These are phyloP conservation scores for Fusarium xylarioides DNA, from an alignment of 2,329 filamentous ascomycete genomes.

Conservation along the genomic window DNA sequence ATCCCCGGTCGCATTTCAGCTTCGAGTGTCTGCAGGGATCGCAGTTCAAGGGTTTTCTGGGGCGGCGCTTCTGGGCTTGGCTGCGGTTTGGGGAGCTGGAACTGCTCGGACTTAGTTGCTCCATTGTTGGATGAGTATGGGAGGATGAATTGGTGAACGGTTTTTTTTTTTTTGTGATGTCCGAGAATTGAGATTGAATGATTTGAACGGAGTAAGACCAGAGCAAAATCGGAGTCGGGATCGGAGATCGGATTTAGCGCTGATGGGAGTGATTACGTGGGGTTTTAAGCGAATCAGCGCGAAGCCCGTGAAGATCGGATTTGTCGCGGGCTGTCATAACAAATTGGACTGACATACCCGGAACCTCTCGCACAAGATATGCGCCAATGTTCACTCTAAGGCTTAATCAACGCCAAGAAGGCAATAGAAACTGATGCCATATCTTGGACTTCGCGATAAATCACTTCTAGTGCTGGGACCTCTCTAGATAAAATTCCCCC, in stretches of 20 bases:
- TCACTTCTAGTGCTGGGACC: too few species aligned
- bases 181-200: neutral
- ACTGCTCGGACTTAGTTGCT: neutral
- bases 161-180: neutral
- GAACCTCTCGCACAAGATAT: too few species aligned
- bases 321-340: neutral
- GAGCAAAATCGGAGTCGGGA: neutral
- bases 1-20: conserved; percentile 18
- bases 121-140: neutral
- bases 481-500: too few species aligned
- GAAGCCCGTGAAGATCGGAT: neutral
- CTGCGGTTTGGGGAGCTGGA: neutral
- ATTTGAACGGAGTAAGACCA: neutral
- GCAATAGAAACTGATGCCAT: too few species aligned
- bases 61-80: neutral
- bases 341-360: too few species aligned
- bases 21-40: conserved; percentile 17
- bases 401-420: too few species aligned
- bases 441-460: too few species aligned
- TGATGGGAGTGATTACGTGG: neutral
- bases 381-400: too few species aligned
- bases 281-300: neutral
- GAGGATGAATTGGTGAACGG: too few species aligned
- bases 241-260: neutral
- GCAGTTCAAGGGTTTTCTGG: conserved; percentile 16